phyloP scores from a whole-genome alignment of 192 early-diverging fungal genomes.

The Coemansia sp. region DNA sequence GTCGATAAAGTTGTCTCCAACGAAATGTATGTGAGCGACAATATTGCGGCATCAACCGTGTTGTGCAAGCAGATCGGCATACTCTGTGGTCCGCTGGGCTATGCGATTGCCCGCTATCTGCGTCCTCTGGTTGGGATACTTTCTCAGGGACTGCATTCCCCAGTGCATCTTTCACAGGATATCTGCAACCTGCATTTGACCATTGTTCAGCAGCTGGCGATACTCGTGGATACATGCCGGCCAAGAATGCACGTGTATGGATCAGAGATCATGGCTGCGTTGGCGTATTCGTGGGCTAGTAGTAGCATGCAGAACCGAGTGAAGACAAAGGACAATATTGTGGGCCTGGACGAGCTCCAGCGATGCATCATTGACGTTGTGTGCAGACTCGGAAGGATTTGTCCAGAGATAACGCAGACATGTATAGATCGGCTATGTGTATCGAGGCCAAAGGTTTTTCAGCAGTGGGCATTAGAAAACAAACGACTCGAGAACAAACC shows the following conservation, averaged over 20 bases:
- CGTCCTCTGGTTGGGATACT: conserved; percentile 36
- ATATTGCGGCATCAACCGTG: conserved; percentile 17
- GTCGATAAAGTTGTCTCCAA: conserved; percentile 27
- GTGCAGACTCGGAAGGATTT: background rate
- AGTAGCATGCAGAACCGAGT: background rate
- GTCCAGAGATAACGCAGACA: conserved; percentile 1
- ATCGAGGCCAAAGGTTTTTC: conserved; percentile 10
- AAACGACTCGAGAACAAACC: background rate
- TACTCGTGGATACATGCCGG: conserved; percentile 20
- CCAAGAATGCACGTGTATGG: conserved; percentile 25
- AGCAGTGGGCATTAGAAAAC: background rate
- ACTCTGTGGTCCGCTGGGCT: conserved; percentile 24
- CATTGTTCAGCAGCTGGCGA: conserved; percentile 20
- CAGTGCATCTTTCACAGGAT: conserved; percentile 12
- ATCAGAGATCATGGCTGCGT: conserved; percentile 28
- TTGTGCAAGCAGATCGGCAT: conserved; percentile 19
- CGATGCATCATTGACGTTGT: background rate
- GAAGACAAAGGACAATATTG: background rate
- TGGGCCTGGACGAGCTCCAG: background rate
- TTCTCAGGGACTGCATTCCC: conserved; percentile 16
- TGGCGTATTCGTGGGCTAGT: conserved; percentile 36
- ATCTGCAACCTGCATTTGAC: conserved; percentile 23
- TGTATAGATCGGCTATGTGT: conserved; percentile 8
- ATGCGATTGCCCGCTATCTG: conserved; percentile 30
- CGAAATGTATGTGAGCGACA: conserved; percentile 31